phyloP scores from a whole-genome alignment of 495 filamentous ascomycete species.

The Wilcoxina mikolae region DNA sequence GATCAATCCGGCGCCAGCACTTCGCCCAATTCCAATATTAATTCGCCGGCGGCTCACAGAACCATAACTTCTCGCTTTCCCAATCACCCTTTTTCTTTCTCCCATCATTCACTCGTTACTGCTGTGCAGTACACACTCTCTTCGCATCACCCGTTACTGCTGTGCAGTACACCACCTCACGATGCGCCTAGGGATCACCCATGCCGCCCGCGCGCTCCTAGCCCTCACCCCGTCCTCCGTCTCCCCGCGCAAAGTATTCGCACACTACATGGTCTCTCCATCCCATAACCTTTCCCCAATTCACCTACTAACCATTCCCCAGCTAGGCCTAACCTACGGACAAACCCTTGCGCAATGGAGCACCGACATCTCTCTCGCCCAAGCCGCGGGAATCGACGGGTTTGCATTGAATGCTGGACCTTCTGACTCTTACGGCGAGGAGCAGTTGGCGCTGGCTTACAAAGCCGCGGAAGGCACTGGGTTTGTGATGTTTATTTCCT shows the following conservation, averaged over 20 bases:
- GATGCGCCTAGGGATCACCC: no score
- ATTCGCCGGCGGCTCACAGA: no score
- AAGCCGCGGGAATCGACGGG: constrained; percentile 51
- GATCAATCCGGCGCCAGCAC: no score
- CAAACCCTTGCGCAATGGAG: constrained; percentile 40
- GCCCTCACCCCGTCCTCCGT: neutral
- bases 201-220: no score
- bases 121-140: neutral
- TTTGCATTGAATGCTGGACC: constrained; percentile 57
- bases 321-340: constrained; percentile 33
- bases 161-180: no score
- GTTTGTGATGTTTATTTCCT: constrained; percentile 56
- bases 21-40: no score
- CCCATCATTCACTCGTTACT: neutral
- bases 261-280: constrained; percentile 36
- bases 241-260: constrained; percentile 29
- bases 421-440: constrained; percentile 37
- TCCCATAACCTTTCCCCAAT: neutral
- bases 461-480: constrained; percentile 38
- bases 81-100: no score
- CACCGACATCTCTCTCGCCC: constrained; percentile 45
- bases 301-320: neutral
- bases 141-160: neutral
- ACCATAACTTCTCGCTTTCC: no score
- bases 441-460: constrained; percentile 40